These are phyloP conservation scores for Sergeia podlipaevii DNA, from an alignment of 208 protist genomes.

Conservation along the genomic window DNA sequence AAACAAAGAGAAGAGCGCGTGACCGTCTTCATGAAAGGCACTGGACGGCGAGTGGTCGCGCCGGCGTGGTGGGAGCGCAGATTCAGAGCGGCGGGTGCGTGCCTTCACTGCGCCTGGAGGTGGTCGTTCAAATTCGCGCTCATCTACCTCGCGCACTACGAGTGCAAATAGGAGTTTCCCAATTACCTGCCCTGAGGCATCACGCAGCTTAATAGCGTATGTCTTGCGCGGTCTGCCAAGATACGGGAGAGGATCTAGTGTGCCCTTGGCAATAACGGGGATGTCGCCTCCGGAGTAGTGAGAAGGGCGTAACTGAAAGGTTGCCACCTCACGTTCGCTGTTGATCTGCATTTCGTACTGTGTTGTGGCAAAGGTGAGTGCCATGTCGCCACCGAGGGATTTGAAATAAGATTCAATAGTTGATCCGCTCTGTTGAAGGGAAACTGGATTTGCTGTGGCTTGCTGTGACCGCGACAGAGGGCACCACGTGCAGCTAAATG, in stretches of 20 bases:
- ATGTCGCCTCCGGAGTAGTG: constrained; percentile 33
- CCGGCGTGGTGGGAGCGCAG: too few relatives aligned
- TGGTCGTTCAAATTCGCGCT: too few relatives aligned
- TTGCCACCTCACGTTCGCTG: constrained; percentile 45
- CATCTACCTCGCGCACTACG: constrained; percentile 36
- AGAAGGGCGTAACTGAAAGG: constrained; percentile 56
- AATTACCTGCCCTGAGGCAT: constrained; percentile 51
- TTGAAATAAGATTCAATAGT: constrained; percentile 51
- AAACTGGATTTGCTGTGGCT: constrained; percentile 10
- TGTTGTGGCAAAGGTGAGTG: constrained; percentile 37
- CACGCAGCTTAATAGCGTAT: constrained; percentile 86
- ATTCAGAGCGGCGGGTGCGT: too few relatives aligned
- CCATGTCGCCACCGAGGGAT: constrained; percentile 48
- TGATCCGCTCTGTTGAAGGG: constrained; percentile 13
- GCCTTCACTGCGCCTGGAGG: too few relatives aligned
- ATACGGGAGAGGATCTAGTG: constrained; percentile 65
- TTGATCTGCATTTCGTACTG: constrained; percentile 25
- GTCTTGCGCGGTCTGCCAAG: constrained; percentile 66
- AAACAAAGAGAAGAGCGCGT: too few relatives aligned
- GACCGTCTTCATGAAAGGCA: too few relatives aligned
- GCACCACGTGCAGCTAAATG: constrained; percentile 65
- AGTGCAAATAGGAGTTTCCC: constrained; percentile 80
- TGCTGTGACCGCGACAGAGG: constrained; percentile 33
- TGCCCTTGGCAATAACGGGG: constrained; percentile 74
- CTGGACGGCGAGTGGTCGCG: too few relatives aligned